A percentile compares a stretch with the other conserved stretches of the same genome.
Evolutionary conservation across 2,329 filamentous ascomycete species (phyloP).

Genomic region (Eutypella sp.): DNA sequence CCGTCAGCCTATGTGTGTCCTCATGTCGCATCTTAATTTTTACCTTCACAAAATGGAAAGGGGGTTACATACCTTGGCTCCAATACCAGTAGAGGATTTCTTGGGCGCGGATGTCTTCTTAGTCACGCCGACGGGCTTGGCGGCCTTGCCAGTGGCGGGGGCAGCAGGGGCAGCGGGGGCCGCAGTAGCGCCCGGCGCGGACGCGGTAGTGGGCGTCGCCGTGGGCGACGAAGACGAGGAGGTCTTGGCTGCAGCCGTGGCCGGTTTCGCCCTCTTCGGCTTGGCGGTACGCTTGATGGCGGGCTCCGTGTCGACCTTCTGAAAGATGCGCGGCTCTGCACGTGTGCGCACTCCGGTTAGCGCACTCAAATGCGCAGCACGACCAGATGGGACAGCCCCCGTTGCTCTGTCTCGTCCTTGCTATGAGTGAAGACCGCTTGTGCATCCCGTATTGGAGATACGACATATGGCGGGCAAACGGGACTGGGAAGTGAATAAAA

Average conservation of each 20-base stretch:
- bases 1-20: too few relatives aligned
- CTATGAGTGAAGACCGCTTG: neutral
- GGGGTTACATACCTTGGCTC: slow-evolving; percentile 21
- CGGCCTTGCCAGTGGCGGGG: slow-evolving; percentile 18
- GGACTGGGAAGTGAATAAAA: neutral
- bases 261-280: slow-evolving; percentile 22
- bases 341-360: too few relatives aligned
- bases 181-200: too few relatives aligned
- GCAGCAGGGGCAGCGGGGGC: slow-evolving; percentile 11
- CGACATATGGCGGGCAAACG: neutral
- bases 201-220: too few relatives aligned
- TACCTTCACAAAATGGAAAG: neutral
- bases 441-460: neutral
- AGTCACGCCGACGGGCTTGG: slow-evolving; percentile 27
- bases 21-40: too few relatives aligned
- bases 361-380: too few relatives aligned
- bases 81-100: slow-evolving; percentile 22
- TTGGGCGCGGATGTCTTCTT: slow-evolving; percentile 28
- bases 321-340: slow-evolving; percentile 45
- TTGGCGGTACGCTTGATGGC: slow-evolving; percentile 37
- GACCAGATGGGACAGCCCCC: too few relatives aligned
- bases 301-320: slow-evolving; percentile 42
- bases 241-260: too few relatives aligned
- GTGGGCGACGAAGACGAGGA: too few relatives aligned
- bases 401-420: too few relatives aligned